Evolutionary conservation across 495 filamentous ascomycete genomes (phyloP).

Genomic region (Hypoxylon cercidicola): DNA sequence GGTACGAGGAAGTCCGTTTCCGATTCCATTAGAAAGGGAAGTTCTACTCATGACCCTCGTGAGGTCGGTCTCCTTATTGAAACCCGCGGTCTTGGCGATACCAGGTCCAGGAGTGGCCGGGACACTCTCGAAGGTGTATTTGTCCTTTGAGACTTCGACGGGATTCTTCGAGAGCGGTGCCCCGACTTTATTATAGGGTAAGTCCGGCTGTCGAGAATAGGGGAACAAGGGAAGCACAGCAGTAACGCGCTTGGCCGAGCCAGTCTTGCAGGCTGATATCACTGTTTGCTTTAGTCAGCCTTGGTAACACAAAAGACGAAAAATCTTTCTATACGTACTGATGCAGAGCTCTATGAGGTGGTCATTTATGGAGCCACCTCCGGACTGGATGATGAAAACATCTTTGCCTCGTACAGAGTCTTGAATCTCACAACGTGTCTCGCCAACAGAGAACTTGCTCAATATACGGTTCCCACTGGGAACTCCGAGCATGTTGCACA

Average conservation of each 20-base stretch:
- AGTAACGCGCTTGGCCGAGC: slow-evolving; percentile 89
- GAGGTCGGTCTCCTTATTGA: slow-evolving; percentile 52
- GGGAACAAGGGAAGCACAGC: slow-evolving; percentile 96
- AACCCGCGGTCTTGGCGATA: slow-evolving; percentile 67
- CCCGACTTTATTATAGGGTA: slow-evolving; percentile 94
- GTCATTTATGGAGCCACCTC: slow-evolving; percentile 91
- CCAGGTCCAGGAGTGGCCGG: slow-evolving; percentile 83
- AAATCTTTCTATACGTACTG: slow-evolving; percentile 51
- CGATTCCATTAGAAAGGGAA: slow-evolving; percentile 62
- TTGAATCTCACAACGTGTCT: slow-evolving; percentile 93
- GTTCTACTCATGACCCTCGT: slow-evolving; percentile 45
- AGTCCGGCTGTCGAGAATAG: slow-evolving; percentile 92
- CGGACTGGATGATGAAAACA: slow-evolving; percentile 96
- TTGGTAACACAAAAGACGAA: not conserved
- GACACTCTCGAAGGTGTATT: slow-evolving; percentile 93
- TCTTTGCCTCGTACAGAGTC: slow-evolving; percentile 97
- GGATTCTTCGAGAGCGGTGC: slow-evolving; percentile 82
- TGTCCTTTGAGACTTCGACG: slow-evolving; percentile 62
- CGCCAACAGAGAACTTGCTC: slow-evolving; percentile 91
- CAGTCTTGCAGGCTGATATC: slow-evolving; percentile 97
- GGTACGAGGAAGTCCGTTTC: slow-evolving; percentile 47
- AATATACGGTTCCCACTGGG: slow-evolving; percentile 83
- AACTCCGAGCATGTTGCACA: slow-evolving; percentile 88
- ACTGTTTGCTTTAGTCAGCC: slow-evolving; percentile 43
- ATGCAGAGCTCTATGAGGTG: slow-evolving; percentile 96